Evolutionary conservation across 148 eudicot species (phyloP).

Genomic region (Amaranthus cruentus): DNA sequence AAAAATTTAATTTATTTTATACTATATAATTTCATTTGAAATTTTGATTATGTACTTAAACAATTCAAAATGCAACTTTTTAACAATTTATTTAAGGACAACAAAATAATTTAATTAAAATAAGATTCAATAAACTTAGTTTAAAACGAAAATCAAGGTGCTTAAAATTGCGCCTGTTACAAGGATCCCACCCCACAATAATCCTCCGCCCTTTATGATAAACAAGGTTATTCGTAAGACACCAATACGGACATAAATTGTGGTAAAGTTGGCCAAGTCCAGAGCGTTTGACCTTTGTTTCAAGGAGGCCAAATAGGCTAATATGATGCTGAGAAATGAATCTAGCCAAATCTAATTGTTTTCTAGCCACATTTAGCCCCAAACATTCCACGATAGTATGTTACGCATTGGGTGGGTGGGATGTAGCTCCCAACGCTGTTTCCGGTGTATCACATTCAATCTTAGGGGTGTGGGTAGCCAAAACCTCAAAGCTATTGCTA

Average conservation of each 20-base stretch:
- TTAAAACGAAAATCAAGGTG: no score
- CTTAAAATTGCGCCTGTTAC: no score
- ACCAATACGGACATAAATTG: neutral
- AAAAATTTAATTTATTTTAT: no score
- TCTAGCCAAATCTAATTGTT: neutral
- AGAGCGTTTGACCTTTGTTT: neutral
- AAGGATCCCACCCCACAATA: neutral
- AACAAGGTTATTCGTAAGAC: neutral
- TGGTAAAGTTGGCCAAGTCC: neutral
- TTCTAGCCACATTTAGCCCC: neutral
- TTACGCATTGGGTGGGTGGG: neutral
- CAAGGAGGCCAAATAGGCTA: no score
- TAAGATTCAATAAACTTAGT: no score
- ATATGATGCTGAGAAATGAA: neutral
- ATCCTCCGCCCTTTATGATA: no score
- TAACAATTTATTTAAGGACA: no score
- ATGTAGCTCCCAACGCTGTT: neutral
- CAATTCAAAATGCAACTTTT: no score
- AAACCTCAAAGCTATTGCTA: neutral
- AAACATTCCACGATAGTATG: neutral
- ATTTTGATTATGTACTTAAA: no score
- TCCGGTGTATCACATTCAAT: neutral
- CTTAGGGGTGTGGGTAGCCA: neutral
- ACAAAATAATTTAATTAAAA: no score
- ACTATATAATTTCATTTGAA: no score